Percentiles rank a stretch among this genome's conserved stretches.
Evolutionary conservation across 305 asterid species (phyloP).

Genomic region (Plantago lanceolata): DNA sequence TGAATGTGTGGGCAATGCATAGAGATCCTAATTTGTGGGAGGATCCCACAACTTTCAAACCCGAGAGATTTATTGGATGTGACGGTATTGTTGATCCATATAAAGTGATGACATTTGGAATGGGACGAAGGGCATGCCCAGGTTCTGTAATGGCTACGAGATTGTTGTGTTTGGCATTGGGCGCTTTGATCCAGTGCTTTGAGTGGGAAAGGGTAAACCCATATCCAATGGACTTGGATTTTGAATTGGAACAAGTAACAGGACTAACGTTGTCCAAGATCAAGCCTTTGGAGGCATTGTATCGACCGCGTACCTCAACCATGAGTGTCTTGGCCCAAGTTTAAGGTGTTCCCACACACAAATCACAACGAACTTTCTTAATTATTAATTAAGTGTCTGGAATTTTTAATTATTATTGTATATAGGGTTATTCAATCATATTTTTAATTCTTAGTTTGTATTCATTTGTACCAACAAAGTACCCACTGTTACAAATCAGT

Average conservation of each 20-base stretch:
- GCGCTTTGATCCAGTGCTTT: slow-evolving; percentile 32
- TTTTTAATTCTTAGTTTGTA: no score
- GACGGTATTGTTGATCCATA: slow-evolving; percentile 26
- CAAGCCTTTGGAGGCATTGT: slow-evolving; percentile 31
- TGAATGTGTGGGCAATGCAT: slow-evolving; percentile 41
- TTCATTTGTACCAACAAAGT: no score
- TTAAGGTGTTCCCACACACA: no score
- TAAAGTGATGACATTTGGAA: slow-evolving; percentile 31
- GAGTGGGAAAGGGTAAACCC: slow-evolving; percentile 35
- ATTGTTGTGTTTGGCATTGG: slow-evolving; percentile 35
- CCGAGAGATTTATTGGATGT: slow-evolving; percentile 31
- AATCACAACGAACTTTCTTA: no score
- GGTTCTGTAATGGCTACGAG: slow-evolving; percentile 36
- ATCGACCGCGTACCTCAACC: slow-evolving; percentile 28
- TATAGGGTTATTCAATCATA: no score
- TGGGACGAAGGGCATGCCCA: slow-evolving; percentile 43
- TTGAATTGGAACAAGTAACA: background rate
- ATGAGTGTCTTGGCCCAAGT: slow-evolving; percentile 17
- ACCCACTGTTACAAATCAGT: no score
- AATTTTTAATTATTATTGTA: no score
- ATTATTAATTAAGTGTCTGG: no score
- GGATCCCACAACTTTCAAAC: slow-evolving; percentile 22
- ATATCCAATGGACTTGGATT: slow-evolving; percentile 24
- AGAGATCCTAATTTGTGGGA: slow-evolving; percentile 40
- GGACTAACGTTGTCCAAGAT: slow-evolving; percentile 30